Evolutionary conservation across 164 flowering plant genomes (phyloP), one percentile per base, ranked within the genome.

Genomic region (Stephania japonica): DNA sequence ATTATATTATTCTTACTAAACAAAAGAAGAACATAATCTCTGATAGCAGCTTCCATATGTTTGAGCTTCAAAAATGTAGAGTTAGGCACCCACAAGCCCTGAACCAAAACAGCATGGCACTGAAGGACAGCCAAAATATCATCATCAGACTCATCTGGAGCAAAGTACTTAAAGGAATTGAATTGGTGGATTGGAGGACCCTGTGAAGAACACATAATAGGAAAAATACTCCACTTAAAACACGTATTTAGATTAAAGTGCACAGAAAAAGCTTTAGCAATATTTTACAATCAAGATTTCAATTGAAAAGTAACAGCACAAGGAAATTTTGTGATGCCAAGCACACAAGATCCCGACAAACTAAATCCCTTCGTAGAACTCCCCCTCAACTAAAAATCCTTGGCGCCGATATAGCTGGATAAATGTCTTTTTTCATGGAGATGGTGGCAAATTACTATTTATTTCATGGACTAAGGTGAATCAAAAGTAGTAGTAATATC

Each of bases 11-110:
- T 82, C 77, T 85, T 84, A 80, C 85, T 87, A 79, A 91, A 91
- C 43, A 79, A 75, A 69, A 77, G 61, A 65, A 94, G 93, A 27
- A 85, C 59, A 65, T 75, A 86, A 75, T 94, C 89, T 75, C 98
- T 87, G 27, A 81, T 82, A n/a, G 81, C 59, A 42, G 59, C 75
- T 49, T 61, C 62, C 75, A 69, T 75, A 25, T 72, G 74, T 62
- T 64, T 71, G 66, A 69, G 66, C 25, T 79, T 69, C 66, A 87
- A 32, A 14, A 62, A 41, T 27, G 75, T 1, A 77, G 70, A 87
- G 76, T 78, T 87, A 42, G 87, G 82, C 49, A 85, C 90, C 98
- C 98, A 94, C 19, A 86, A 73, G 44, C 98, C 98, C 76, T 88
- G 97, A 42, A 94, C 86, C 73, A 94, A 73, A 42, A 21, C 49